These are phyloP conservation scores for Gaeumannomyces tritici DNA, from an alignment of 2,329 filamentous ascomycete genomes.

Conservation along the genomic window DNA sequence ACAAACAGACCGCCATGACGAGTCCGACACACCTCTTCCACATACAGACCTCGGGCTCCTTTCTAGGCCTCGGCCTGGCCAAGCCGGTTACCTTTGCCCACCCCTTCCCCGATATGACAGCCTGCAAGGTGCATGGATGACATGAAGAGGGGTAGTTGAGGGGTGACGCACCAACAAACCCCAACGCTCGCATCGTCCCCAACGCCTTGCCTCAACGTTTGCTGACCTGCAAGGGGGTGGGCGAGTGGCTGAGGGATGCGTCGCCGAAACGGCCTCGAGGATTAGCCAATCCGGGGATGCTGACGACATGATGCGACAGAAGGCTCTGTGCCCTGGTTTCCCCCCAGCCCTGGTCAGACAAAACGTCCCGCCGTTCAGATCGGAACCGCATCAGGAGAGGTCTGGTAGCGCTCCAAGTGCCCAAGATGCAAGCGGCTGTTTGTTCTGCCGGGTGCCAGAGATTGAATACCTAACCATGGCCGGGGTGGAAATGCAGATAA, in stretches of 20 bases:
- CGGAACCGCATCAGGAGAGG: neutral
- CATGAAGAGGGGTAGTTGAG: neutral
- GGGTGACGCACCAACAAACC: neutral
- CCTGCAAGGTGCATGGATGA: neutral
- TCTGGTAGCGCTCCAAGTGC: neutral
- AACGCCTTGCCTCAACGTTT: neutral
- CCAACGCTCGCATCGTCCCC: neutral
- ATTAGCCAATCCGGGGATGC: neutral
- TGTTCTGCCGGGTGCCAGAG: neutral
- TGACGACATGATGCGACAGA: too few species aligned
- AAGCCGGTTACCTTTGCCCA: neutral
- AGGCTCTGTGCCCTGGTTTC: neutral
- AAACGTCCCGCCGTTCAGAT: neutral
- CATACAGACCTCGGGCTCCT: neutral
- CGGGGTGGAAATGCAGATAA: too few species aligned
- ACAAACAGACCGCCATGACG: neutral
- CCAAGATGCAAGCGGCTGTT: neutral
- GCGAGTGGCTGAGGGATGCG: neutral
- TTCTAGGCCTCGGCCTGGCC: neutral
- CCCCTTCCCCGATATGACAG: too few species aligned
- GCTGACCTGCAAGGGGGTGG: neutral
- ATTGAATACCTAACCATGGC: neutral
- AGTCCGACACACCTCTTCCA: neutral
- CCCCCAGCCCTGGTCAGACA: neutral
- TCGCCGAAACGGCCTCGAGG: neutral